Conservation (phyloP, 805 yeast genomes). For the Ogataea methylovora region DNA sequence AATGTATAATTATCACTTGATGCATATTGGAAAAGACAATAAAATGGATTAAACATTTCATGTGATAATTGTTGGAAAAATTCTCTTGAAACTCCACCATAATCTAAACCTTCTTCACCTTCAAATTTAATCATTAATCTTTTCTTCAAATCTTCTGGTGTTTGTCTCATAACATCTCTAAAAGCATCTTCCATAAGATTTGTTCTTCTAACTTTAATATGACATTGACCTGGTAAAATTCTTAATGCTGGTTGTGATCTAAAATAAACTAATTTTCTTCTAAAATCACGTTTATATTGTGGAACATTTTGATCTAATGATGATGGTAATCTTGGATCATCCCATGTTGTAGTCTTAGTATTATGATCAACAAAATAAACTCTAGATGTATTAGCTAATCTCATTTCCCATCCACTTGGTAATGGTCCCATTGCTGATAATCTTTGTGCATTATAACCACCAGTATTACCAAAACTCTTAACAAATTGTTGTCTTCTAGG, state of each 20-base stretch:
- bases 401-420: conserved; percentile 99
- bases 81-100: conserved; percentile 99
- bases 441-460: conserved; percentile 96
- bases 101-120: conserved; percentile 98
- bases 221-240: conserved; percentile 97
- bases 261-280: conserved; percentile 95
- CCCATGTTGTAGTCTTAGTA: conserved; percentile 99
- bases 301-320: conserved; percentile 98
- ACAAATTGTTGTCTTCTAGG: conserved; percentile 98
- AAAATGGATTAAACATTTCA: conserved; percentile 98
- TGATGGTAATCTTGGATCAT: conserved; percentile 97
- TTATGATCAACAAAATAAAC: conserved; percentile 98
- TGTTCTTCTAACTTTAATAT: conserved; percentile 93
- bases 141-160: conserved; percentile 97
- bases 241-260: conserved; percentile 97
- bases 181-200: conserved; percentile 96
- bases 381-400: conserved; percentile 96
- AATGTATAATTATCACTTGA: conserved; percentile 97
- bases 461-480: conserved; percentile 84
- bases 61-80: conserved; percentile 94
- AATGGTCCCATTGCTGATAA: conserved; percentile 96
- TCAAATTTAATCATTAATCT: conserved; percentile 97
- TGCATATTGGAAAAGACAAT: conserved; percentile 94
- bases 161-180: conserved; percentile 97
- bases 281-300: conserved; percentile 96